Conservation (phyloP, 2,329 filamentous ascomycete genomes). For the Daldinia eschscholtzii region DNA sequence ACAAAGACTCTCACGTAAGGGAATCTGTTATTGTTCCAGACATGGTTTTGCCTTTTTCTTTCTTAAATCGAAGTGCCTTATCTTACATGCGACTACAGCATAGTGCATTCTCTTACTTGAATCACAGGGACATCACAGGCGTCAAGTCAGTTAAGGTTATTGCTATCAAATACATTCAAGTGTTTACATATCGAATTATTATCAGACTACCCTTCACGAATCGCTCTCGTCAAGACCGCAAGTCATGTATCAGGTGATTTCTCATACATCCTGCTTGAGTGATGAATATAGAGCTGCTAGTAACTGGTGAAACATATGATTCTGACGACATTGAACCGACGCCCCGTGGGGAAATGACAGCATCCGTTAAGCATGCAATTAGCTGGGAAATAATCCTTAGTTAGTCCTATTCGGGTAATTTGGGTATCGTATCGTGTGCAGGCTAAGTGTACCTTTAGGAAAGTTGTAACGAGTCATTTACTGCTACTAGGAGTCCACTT, state of each 20-base stretch:
- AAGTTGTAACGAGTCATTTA: conserved; percentile 1
- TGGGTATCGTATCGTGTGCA: not conserved
- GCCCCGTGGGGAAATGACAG: not conserved
- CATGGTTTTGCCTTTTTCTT: not conserved
- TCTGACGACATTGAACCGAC: conserved; percentile 1
- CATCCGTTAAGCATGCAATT: not conserved
- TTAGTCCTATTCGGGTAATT: not conserved
- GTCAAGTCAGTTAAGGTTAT: not conserved
- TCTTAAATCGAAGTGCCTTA: not conserved
- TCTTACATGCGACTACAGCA: not conserved
- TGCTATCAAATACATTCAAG: not conserved
- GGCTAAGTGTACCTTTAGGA: not conserved
- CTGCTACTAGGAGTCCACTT: not conserved
- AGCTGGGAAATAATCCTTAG: not conserved
- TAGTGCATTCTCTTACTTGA: not conserved
- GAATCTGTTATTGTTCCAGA: not conserved
- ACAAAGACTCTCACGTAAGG: not conserved
- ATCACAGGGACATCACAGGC: not conserved
- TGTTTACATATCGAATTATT: not conserved
- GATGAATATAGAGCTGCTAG: not conserved
- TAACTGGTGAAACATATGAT: not conserved
- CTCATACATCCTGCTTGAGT: not conserved
- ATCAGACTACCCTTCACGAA: not conserved
- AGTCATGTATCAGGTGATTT: not conserved
- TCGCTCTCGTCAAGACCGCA: not conserved